Evolutionary conservation across 345 rosid species (phyloP), one percentile per base, ranked within the genome.

Genomic region (Excoecaria cochinchinensis): DNA sequence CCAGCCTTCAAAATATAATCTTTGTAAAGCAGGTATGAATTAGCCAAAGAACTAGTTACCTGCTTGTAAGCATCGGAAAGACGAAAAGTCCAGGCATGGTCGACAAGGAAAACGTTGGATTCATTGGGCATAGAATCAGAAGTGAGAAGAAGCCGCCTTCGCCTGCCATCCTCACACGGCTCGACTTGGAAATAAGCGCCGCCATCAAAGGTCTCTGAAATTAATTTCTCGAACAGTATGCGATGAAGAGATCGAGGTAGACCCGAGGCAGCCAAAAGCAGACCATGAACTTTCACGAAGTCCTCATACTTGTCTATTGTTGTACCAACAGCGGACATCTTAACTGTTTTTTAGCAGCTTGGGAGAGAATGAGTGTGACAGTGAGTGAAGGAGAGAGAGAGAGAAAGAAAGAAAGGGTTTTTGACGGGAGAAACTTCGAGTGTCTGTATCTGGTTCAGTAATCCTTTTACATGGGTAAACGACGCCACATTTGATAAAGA

Each of bases 61-160:
- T 89, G 98, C 55, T 86, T 89, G 69, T 76, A 85, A 48, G 97
- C 97, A 76, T 91, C 97, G 24, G 90, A 74, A 74, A 90, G 95
- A 17, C 97, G 95, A 74, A 95, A 95, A 36, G 97, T 90, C 99
- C 99, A 95, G 70, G 98, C 98, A 67, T 95, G 97, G 80, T 95
- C 97, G 59, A 95, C 53, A 50, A 95, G 97, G 76, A 95, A 95
- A 68, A 91, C 92, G 62, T 90, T 77, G 81, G 95, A 92, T 10
- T 87, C 89, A 40, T 73, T 65, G 10, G 83, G 86, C 92, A 92
- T 78, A 50, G 85, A 82, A 0, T 82, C 87, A 8, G 94, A 84
- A 67, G 95, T 85, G 72, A 90, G 86, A 7, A 92, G 64, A 72
- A 95, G 95, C 67, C 86, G 88, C 70, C 95, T 83, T 82, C 78